Percentiles rank a stretch among this genome's conserved stretches.
These are phyloP conservation scores for Lupinus albus DNA, from an alignment of 306 rosid genomes.

Conservation along the genomic window DNA sequence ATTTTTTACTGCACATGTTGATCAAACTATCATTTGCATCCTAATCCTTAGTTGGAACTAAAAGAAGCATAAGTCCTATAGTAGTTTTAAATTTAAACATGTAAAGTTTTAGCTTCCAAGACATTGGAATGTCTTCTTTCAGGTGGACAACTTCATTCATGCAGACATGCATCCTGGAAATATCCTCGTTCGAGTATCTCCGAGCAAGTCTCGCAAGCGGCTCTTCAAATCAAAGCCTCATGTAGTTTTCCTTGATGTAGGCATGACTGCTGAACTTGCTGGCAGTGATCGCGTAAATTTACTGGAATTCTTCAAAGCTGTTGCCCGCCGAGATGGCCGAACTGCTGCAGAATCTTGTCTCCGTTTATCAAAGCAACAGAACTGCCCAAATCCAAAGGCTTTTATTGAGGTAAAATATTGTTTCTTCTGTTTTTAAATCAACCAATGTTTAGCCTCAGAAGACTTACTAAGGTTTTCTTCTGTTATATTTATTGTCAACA, in stretches of 20 bases:
- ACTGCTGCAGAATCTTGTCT: constrained; percentile 87
- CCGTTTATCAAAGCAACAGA: constrained; percentile 81
- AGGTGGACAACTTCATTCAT: constrained; percentile 99
- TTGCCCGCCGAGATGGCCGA: constrained; percentile 92
- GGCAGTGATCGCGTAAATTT: constrained; percentile 83
- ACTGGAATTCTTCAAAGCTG: constrained; percentile 90
- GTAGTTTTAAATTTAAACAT: constrained; percentile 32
- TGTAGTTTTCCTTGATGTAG: constrained; percentile 96
- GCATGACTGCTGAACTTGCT: constrained; percentile 99
- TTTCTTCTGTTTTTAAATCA: constrained; percentile 18
- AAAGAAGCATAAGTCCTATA: not conserved
- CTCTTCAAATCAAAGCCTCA: constrained; percentile 98
- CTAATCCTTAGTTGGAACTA: constrained; percentile 13
- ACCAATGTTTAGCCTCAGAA: constrained; percentile 10
- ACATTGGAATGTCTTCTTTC: constrained; percentile 51
- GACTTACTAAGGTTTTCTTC: not conserved
- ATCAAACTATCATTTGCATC: constrained; percentile 17
- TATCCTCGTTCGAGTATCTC: constrained; percentile 88
- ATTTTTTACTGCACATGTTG: constrained; percentile 1
- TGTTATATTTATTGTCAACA: not conserved
- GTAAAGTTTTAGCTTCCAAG: constrained; percentile 46
- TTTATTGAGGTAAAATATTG: constrained; percentile 71
- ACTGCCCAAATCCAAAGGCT: constrained; percentile 94
- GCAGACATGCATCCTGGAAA: constrained; percentile 99
- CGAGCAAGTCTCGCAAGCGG: constrained; percentile 62